phyloP scores from a whole-genome alignment of 1,284 basidiomycete species.

The Melampsora americana region DNA sequence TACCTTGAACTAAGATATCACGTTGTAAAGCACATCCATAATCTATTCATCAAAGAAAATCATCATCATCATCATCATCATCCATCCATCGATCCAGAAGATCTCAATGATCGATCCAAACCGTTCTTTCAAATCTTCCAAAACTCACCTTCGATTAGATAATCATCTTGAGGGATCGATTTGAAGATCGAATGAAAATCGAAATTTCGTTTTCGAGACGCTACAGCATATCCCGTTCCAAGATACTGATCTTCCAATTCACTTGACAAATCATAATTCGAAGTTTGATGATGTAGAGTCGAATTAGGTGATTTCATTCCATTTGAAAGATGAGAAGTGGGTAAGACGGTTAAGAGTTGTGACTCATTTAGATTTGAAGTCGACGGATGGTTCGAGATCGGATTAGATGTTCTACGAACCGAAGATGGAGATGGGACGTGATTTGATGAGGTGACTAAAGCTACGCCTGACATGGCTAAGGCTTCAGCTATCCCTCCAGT shows the following conservation, averaged over 20 bases:
- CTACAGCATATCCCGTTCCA: constrained; percentile 79
- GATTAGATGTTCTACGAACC: constrained; percentile 7
- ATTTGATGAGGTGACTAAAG: constrained; percentile 4
- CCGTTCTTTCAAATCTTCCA: too few relatives aligned
- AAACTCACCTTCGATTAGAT: constrained; percentile 85
- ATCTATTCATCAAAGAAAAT: constrained; percentile 65
- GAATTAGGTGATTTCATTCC: neutral
- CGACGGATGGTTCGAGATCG: neutral
- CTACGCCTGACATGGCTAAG: constrained; percentile 19
- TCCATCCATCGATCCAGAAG: too few relatives aligned
- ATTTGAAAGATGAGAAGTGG: neutral
- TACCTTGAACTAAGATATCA: constrained; percentile 93
- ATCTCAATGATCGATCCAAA: too few relatives aligned
- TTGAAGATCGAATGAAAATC: constrained; percentile 93
- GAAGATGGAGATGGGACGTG: neutral
- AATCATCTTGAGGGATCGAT: constrained; percentile 85
- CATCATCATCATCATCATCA: too few relatives aligned
- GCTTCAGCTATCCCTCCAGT: constrained; percentile 14
- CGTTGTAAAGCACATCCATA: constrained; percentile 94
- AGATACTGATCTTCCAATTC: constrained; percentile 17
- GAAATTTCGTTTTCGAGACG: constrained; percentile 86
- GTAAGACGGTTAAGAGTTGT: constrained; percentile 10
- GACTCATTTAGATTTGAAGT: neutral
- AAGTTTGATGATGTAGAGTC: neutral
- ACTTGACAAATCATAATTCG: neutral